Percentiles rank a stretch among this genome's conserved stretches.
Conservation (phyloP, 208 protist genomes). For the Acanthamoeba healyi region DNA sequence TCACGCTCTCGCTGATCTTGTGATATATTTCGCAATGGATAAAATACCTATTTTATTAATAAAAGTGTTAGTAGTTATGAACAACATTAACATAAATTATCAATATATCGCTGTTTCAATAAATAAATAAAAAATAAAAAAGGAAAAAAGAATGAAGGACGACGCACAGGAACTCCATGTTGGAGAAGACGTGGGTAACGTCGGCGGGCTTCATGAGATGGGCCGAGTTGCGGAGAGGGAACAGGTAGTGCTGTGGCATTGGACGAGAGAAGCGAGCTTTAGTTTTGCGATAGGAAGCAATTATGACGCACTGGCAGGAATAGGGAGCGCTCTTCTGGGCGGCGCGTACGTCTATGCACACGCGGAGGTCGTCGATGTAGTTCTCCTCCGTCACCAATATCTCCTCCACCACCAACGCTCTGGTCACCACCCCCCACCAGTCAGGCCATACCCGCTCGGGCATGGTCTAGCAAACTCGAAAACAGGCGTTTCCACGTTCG, state of each 20-base stretch:
- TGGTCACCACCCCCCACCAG: neutral
- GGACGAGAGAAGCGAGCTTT: neutral
- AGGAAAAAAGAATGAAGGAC: neutral
- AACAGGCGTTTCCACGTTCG: too few species aligned
- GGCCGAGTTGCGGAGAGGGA: conserved; percentile 31
- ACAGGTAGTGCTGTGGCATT: neutral
- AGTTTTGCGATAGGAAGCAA: too few species aligned
- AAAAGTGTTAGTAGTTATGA: too few species aligned
- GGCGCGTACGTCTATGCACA: conserved; percentile 25
- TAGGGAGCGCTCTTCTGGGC: too few species aligned
- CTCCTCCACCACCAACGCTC: conserved; percentile 9
- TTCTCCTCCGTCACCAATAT: conserved; percentile 64
- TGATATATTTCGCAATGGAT: conserved; percentile 45
- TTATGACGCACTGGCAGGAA: too few species aligned
- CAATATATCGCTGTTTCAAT: too few species aligned
- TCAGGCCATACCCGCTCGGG: too few species aligned
- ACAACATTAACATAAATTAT: too few species aligned
- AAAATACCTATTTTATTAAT: neutral
- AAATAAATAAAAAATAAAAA: neutral
- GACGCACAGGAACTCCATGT: conserved; percentile 26
- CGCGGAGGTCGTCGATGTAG: conserved; percentile 45
- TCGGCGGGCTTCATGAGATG: conserved; percentile 32
- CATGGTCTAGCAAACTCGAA: too few species aligned
- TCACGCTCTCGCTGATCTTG: conserved; percentile 36
- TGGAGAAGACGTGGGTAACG: conserved; percentile 27